Evolutionary conservation across 2,329 filamentous ascomycete genomes (phyloP), one percentile per base, ranked within the genome.

Genomic region (Epichloe elymi): DNA sequence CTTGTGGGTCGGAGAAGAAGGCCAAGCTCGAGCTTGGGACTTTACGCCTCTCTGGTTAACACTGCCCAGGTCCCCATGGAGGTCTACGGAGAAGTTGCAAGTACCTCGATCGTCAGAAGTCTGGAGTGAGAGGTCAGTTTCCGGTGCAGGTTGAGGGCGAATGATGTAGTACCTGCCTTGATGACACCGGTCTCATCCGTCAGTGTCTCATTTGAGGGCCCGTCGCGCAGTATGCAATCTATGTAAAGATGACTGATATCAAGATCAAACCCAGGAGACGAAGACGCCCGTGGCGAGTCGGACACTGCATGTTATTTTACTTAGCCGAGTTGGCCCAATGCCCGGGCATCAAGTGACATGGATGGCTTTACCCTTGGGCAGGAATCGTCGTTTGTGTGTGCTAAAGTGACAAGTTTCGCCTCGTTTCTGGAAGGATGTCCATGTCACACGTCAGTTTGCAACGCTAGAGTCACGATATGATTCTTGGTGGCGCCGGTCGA

Each of bases 1-100:
- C 60, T 42, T 61, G 60, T 17, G 58, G 59, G 20, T 67, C 61
- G 1, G 66, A 67, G 46, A 67, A 68, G 51, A 67, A 67, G 12
- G 64, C 60, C 11, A 67, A 49, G 37, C 60, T 60, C 7, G 62
- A 57, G 33, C 53, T 57, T 17, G 54, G 50, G 17, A 55, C 57
- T 58, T 20, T 5, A 15, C 4, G 30, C 4, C 35, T 5, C 17
- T 7, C 5, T 6, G 35, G 36, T 51, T 23, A 51, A 23, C 19
- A 39, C 19, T 3, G 14, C 5, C n/a, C n/a, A 30, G n/a, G 48
- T 4, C 19, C 10, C 17, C 19, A 23, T 49, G 17, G 17, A 36
- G 30, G 19, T 8, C 12, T 36, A 3, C 5, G 12, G 33, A 14
- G 36, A 26, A 30, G 1, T n/a, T 15, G 36, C 3, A 19, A 43